Base-by-base conservation (phyloP, 192 early-diverging fungal species). In the Spizellomyces punctatus region DNA sequence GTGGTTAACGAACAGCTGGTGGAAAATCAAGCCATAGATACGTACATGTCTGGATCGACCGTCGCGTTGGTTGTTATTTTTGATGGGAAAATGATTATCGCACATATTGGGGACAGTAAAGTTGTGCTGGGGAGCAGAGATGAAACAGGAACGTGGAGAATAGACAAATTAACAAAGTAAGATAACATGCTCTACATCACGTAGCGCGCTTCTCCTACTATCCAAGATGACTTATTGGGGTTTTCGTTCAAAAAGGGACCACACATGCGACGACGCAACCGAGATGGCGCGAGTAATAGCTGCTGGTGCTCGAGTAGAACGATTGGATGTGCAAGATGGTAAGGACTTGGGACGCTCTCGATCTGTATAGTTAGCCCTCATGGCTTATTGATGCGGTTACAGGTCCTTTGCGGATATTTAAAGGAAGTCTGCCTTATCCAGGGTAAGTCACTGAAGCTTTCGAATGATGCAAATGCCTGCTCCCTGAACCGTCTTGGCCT, bases 371-470 rank as follows among this genome's bases (percentile, higher is more conserved):
- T 21, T 4, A 71, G 14, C 19, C 1, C 63, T 70, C 21, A 14
- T 47, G 19, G 14, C 42, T 64, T 46, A 43, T 48, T 22, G 56
- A 75, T 58, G 41, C 45, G 48, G 52, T 58, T 50, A 44, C 59
- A 67, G 82, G 85, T 6, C 85, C 85, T 41, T 66, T 86, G n/a
- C 76, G 85, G 22, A 79, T 86, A 19, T 86, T 81, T 67, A 86
- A 86, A 61, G 85, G 85, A n/a, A 74, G 74, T 8, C 63, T 86
- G 16, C 85, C 85, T 47, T 86, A 86, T 66, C 85, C 85, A 57
- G 85, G 80, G 81, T 84, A 58, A 58, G 74, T 61, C 27, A 36
- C 27, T 36, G 27, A 36, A 36, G 27, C 27, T 36, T 36, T 36
- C 27, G 27, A 36, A 36, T 36, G 27, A 36, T 36, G 27, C 27